Evolutionary conservation across 345 rosid genomes (phyloP).

Genomic region (Brassica nigra): DNA sequence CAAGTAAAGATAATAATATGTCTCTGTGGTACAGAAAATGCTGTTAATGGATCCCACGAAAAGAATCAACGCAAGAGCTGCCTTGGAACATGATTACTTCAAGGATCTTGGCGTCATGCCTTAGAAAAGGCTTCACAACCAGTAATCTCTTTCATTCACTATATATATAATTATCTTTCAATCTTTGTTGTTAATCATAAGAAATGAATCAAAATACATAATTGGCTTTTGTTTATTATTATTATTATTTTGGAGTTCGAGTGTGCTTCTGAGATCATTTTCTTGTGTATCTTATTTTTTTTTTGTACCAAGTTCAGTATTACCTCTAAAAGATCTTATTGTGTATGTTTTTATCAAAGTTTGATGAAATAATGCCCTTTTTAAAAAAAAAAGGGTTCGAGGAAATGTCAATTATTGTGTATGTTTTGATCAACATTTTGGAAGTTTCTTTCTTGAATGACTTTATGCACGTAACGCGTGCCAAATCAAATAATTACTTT

Average conservation of each 20-base stretch:
- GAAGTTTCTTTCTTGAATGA: too few relatives aligned
- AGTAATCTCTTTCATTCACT: constrained; percentile 35
- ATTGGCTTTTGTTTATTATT: constrained; percentile 21
- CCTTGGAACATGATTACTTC: constrained; percentile 94
- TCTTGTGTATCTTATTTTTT: constrained; percentile 16
- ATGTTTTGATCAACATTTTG: too few relatives aligned
- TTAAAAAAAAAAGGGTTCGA: too few relatives aligned
- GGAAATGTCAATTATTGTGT: too few relatives aligned
- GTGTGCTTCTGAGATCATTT: constrained; percentile 26
- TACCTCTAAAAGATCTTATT: too few relatives aligned
- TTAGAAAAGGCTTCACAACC: constrained; percentile 26
- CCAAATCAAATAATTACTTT: too few relatives aligned
- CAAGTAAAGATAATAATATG: too few relatives aligned
- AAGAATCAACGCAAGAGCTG: constrained; percentile 88
- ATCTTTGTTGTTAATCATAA: not conserved
- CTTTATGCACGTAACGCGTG: too few relatives aligned
- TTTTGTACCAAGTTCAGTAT: constrained; percentile 10
- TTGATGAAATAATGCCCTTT: too few relatives aligned
- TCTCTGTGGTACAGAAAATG: constrained; percentile 65
- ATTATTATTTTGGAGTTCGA: not conserved
- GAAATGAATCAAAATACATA: constrained; percentile 16
- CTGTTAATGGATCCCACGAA: constrained; percentile 82
- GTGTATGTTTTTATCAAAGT: too few relatives aligned
- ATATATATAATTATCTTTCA: constrained; percentile 19
- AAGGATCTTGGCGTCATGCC: constrained; percentile 72